A percentile compares a stretch with the other conserved stretches of the same genome.
These are phyloP conservation scores for Clavaria fumosa DNA, from an alignment of 768 basidiomycete species.

Conservation along the genomic window DNA sequence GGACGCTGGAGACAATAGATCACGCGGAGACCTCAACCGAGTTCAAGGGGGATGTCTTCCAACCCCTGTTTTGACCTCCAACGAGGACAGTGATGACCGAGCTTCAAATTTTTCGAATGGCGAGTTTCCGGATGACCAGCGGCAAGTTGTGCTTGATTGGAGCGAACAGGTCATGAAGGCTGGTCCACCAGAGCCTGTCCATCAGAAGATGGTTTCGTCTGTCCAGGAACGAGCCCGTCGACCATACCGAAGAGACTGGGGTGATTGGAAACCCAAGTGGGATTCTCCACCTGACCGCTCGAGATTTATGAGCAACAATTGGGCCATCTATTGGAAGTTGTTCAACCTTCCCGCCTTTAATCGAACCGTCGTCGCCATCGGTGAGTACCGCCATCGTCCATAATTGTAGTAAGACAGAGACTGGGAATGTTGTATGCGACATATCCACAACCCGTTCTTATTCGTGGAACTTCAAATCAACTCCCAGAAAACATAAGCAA, in stretches of 20 bases:
- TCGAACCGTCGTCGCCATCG: too few relatives aligned
- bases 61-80: slow-evolving; percentile 5
- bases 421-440: too few relatives aligned
- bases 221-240: background rate
- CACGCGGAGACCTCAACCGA: slow-evolving; percentile 1
- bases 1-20: too few relatives aligned
- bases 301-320: slow-evolving; percentile 4
- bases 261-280: slow-evolving; percentile 2
- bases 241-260: slow-evolving; percentile 3
- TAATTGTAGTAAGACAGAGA: too few relatives aligned
- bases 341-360: slow-evolving; percentile 5
- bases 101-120: background rate
- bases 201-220: background rate
- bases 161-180: slow-evolving; percentile 1
- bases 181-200: slow-evolving; percentile 1
- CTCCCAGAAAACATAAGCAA: too few relatives aligned
- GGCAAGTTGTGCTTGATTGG: slow-evolving; percentile 2
- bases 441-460: too few relatives aligned
- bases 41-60: background rate
- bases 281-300: slow-evolving; percentile 3
- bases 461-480: too few relatives aligned
- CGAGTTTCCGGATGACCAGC: slow-evolving; percentile 3
- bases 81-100: background rate
- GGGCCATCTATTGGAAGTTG: slow-evolving; percentile 2
- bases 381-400: too few relatives aligned